These are phyloP conservation scores for Seminavis robusta DNA, from an alignment of 108 stramenopile species.

Conservation along the genomic window DNA sequence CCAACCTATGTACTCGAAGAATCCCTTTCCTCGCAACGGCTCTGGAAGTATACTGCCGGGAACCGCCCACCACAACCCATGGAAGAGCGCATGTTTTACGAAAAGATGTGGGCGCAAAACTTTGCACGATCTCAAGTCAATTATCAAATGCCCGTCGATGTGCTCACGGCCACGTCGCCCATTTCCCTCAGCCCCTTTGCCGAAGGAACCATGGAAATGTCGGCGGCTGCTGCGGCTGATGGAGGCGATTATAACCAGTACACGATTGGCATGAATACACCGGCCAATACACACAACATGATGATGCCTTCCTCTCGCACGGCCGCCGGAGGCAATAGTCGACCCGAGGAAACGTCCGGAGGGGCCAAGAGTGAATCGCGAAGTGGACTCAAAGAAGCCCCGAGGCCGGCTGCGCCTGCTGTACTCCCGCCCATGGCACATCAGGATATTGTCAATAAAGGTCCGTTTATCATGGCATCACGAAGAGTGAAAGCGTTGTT, in stretches of 20 bases:
- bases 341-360: too few species aligned
- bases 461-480: too few species aligned
- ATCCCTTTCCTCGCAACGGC: conserved; percentile 65
- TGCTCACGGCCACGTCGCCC: conserved; percentile 76
- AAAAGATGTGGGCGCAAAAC: conserved; percentile 92
- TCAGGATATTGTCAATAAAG: too few species aligned
- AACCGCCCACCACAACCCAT: conserved; percentile 91
- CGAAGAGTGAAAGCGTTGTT: too few species aligned
- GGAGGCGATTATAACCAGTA: conserved; percentile 1
- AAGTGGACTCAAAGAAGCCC: too few species aligned
- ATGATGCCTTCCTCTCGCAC: not conserved
- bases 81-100: conserved; percentile 88
- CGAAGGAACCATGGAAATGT: conserved; percentile 52
- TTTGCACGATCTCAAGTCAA: conserved; percentile 82
- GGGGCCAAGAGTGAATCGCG: too few species aligned
- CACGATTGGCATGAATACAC: conserved; percentile 8
- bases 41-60: conserved; percentile 92
- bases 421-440: too few species aligned
- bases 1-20: conserved; percentile 93
- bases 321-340: too few species aligned
- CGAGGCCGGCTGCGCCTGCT: too few species aligned
- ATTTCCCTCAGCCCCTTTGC: conserved; percentile 73
- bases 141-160: conserved; percentile 71
- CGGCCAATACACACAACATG: not conserved
- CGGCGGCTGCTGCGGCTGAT: not conserved